These are phyloP conservation scores for Begonia masoniana DNA, from an alignment of 306 rosid species.

Conservation along the genomic window DNA sequence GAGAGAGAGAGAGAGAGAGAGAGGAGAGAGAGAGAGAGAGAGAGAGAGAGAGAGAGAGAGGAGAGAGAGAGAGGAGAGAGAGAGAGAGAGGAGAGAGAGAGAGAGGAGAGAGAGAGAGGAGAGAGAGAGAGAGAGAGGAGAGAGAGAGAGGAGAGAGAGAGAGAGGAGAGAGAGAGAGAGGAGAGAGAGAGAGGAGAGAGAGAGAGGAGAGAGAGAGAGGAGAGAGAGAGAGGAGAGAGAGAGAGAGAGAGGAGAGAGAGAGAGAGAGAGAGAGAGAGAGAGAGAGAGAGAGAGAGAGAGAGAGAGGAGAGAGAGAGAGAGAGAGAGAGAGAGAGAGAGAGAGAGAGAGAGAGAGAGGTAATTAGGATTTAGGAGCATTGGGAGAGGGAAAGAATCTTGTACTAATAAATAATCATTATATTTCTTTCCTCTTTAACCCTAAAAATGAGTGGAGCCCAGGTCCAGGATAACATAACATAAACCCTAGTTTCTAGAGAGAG, in stretches of 20 bases:
- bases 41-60: slow-evolving; percentile 1
- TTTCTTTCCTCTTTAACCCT: slow-evolving; percentile 21
- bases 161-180: slow-evolving; percentile 5
- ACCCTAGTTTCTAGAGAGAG: slow-evolving; percentile 5
- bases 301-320: background rate
- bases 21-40: slow-evolving; percentile 4
- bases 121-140: slow-evolving; percentile 6
- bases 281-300: background rate
- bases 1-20: slow-evolving; percentile 3
- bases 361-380: slow-evolving; percentile 42
- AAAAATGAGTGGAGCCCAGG: slow-evolving; percentile 30
- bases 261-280: slow-evolving; percentile 4
- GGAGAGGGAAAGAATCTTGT: slow-evolving; percentile 67
- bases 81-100: slow-evolving; percentile 6
- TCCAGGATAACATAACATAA: slow-evolving; percentile 9
- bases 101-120: no score
- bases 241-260: slow-evolving; percentile 4
- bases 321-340: background rate
- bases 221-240: no score
- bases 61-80: no score
- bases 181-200: slow-evolving; percentile 7
- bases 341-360: slow-evolving; percentile 6
- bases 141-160: slow-evolving; percentile 1
- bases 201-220: no score
- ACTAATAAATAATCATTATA: slow-evolving; percentile 56